Evolutionary conservation across 768 basidiomycete genomes (phyloP).

Genomic region (Suillus tomentosus): DNA sequence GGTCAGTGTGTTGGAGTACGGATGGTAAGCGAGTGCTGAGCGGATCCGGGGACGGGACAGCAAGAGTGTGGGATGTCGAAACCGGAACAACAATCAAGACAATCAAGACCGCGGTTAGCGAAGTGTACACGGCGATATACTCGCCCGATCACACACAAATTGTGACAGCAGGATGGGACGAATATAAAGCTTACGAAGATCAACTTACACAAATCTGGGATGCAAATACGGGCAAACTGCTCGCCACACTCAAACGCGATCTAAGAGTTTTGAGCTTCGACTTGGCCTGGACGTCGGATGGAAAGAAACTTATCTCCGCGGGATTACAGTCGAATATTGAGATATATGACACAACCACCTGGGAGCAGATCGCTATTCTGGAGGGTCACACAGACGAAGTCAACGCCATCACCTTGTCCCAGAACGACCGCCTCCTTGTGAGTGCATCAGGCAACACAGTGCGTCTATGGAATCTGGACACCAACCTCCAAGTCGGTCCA

Average conservation of each 20-base stretch:
- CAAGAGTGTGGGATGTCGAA: no score
- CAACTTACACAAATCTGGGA: not conserved
- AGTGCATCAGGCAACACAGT: not conserved
- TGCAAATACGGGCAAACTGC: not conserved
- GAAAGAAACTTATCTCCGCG: not conserved
- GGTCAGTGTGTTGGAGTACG: no score
- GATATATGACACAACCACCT: not conserved
- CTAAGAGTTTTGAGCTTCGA: no score
- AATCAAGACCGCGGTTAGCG: no score
- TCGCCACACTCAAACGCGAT: not conserved
- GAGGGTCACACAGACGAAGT: rapidly evolving
- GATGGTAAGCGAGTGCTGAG: no score
- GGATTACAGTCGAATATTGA: no score
- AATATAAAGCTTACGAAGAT: not conserved
- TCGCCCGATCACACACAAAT: not conserved
- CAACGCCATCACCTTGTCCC: not conserved
- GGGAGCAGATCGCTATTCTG: not conserved
- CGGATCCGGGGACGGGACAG: no score
- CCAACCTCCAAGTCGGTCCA: not conserved
- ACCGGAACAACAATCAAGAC: no score
- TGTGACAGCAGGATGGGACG: not conserved
- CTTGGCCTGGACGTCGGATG: not conserved
- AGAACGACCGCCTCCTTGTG: not conserved
- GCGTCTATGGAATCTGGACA: not conserved
- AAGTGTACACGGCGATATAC: no score